Evolutionary conservation across 495 filamentous ascomycete species (phyloP).

Genomic region (Xylaria flabelliformis): DNA sequence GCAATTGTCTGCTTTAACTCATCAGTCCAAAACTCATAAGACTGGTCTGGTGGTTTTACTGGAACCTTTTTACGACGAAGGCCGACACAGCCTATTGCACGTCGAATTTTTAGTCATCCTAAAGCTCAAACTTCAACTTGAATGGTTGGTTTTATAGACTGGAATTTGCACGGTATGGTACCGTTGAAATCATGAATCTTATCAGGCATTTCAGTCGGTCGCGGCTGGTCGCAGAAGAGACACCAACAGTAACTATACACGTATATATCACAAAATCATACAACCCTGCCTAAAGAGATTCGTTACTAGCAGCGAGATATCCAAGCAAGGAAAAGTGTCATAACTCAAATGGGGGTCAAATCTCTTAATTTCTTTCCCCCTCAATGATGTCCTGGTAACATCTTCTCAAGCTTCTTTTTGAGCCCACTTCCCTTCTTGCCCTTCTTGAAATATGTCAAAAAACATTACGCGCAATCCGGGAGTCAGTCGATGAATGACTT

Average conservation of each 20-base stretch:
- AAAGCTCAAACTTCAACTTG: background rate
- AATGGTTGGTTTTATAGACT: background rate
- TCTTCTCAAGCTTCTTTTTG: constrained; percentile 36
- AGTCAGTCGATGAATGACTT: background rate
- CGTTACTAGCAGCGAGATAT: background rate
- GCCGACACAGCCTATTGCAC: background rate
- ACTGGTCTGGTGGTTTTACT: background rate
- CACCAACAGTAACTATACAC: background rate
- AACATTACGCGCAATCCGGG: background rate
- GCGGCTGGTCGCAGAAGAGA: background rate
- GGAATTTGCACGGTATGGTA: background rate
- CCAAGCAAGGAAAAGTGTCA: background rate
- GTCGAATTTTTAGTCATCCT: background rate
- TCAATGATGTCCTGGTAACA: constrained; percentile 38
- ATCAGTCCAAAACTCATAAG: background rate
- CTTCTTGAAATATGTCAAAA: constrained; percentile 19
- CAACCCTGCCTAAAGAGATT: background rate
- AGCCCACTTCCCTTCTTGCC: constrained; percentile 31
- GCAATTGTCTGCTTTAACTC: background rate
- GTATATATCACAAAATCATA: background rate
- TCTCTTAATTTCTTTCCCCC: background rate
- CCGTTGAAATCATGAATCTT: background rate
- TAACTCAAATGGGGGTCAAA: background rate
- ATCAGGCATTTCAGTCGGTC: background rate
- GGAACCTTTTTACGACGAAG: background rate